Evolutionary conservation across 192 early-diverging fungal genomes (phyloP), one percentile per base, ranked within the genome.

Genomic region (Funneliformis mosseae): DNA sequence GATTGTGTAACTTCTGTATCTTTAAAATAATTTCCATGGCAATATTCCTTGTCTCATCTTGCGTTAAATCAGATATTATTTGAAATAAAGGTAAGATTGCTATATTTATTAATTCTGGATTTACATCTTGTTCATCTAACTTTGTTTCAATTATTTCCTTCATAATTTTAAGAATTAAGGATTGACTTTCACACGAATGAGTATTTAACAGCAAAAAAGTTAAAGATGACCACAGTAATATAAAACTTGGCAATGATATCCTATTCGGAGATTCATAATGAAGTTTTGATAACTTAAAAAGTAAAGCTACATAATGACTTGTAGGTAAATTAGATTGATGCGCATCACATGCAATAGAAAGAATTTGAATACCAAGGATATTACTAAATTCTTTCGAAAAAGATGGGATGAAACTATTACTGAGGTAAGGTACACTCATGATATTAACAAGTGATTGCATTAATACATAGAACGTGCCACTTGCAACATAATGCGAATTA

Each of bases 1-100:
- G 33, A 25, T 61, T 83, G 42, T 81, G 80, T 8, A 84, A 48
- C 3, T 59, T 74, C 46, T 86, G 83, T 23, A 86, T 33, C 3
- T n/a, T 74, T 39, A 71, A 79, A 50, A 84, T 12, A 1, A 86
- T 77, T 42, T 84, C 85, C 10, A 82, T 80, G 38, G 82, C 83
- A 50, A 72, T 79, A 66, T 83, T 84, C 69, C 70, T 83, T 27
- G 76, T 62, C 1, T 14, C 6, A 7, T 82, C 80, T 21, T 75
- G 66, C 10, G 70, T 77, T 9, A 79, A 70, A 59, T 91, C 89
- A 4, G 87, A 78, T 25, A 91, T 76, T 39, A 85, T 83, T 48
- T 91, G 89, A 50, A 89, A 87, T 14, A 89, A 79, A 8, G 89
- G 87, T 10, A 91, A 74, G 18, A 89, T 84, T 12, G 85, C 88